phyloP scores from a whole-genome alignment of 192 early-diverging fungal genomes.

The Mortierella claussenii region DNA sequence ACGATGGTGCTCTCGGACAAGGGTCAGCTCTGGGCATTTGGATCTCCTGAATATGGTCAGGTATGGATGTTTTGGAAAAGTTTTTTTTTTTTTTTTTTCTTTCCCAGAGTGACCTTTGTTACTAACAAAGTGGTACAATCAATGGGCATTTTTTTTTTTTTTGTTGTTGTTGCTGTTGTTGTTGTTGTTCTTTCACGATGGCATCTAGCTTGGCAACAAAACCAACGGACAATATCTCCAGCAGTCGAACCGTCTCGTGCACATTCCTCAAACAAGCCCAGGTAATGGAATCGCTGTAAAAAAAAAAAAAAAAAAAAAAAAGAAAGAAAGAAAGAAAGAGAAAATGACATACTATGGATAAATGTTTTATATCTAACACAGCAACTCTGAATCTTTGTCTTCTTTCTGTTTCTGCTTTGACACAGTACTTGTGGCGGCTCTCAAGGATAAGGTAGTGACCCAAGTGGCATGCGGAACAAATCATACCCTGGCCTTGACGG shows the following conservation, averaged over 20 bases:
- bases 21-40: slow-evolving; percentile 59
- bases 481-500: slow-evolving; percentile 65
- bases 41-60: slow-evolving; percentile 63
- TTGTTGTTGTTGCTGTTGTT: no score
- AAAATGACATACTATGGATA: no score
- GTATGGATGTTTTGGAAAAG: no score
- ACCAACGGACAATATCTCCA: slow-evolving; percentile 57
- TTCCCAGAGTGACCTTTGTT: no score
- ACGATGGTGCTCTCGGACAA: slow-evolving; percentile 57
- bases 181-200: neutral
- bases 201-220: slow-evolving; percentile 57
- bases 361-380: no score
- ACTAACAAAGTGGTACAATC: no score
- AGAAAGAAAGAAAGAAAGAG: no score
- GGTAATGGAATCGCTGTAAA: no score
- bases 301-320: no score
- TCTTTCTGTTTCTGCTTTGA: neutral
- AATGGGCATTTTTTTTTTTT: neutral
- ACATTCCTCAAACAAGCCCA: slow-evolving; percentile 54
- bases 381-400: neutral
- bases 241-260: slow-evolving; percentile 52
- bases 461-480: slow-evolving; percentile 69
- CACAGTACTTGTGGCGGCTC: slow-evolving; percentile 41
- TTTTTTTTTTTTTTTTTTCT: no score
- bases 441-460: slow-evolving; percentile 53